Evolutionary conservation across 1,139 yeast genomes (phyloP), one percentile per base, ranked within the genome.

Genomic region (Zygosaccharomyces pseudobailii): DNA sequence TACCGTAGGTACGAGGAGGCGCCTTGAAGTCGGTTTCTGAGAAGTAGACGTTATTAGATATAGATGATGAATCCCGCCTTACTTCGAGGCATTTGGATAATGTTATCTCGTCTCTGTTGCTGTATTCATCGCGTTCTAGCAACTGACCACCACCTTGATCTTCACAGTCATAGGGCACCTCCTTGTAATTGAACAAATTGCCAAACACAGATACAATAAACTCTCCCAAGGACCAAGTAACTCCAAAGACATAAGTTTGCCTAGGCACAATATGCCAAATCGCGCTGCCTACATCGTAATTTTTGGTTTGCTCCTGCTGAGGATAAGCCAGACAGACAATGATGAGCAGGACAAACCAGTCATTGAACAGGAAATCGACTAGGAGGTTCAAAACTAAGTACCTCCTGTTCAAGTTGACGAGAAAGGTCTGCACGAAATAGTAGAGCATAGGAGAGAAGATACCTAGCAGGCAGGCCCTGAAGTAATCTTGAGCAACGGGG

Each of bases 401-500:
- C 35, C 54, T 49, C 10, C 54, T 43, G 28, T 54, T 58, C 4
- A 57, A 39, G 35, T 54, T 60, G 21, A 62, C 43, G 4, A 64
- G 36, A 41, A 65, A 60, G 5, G 53, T 53, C 44, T 59, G 62
- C 30, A 64, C 45, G 41, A 65, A 62, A 36, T 55, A 58, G 33
- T 55, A 58, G 8, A 64, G 50, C 40, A 62, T 54, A 6, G 70
- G 70, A 3, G 70, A 63, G 42, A 65, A 56, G 4, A 62, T 51
- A 5, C 69, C 68, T n/a, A 66, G 46, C 31, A 66, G 47, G 22
- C 59, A 51, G 2, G 69, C 62, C 43, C 70, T 51, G 47, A 66
- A 66, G 45, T 64, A 65, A 43, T 66, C 70, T 43, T 66, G 70
- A 2, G 66, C 54, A 42, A 61, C 57, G n/a, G 70, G 70, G 20